Base-by-base conservation (phyloP, 805 yeast genomes). In the Candida qinlingensis region DNA sequence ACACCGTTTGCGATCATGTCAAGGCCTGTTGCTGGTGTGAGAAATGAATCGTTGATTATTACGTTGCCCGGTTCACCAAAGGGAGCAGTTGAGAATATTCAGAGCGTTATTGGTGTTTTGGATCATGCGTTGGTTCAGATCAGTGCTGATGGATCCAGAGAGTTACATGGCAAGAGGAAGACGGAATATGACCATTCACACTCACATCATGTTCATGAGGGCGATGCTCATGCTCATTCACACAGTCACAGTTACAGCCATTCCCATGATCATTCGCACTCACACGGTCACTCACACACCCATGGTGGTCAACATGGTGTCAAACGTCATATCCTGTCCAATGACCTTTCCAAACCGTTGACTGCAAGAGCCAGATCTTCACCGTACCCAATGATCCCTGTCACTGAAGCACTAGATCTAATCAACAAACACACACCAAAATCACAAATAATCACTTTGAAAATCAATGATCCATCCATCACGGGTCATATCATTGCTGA, bases 41-140 rank as follows among this genome's bases (percentile, higher is more conserved):
- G 60, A 11, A 61, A 63, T 29, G 57, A 65, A 26, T 51, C 72
- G 0, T 51, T 77, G 38, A 61, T 77, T 0, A 54, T 77, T 10
- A 74, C 81, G 0, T 59, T 77, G 4, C 83, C 83, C 0, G 83
- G 83, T 0, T 75, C 80, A 1, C 76, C 78, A 1, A 74, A 69
- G 48, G 82, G 73, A 1, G 75, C 77, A 0, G 51, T 51, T 1
- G 81, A 77, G 55, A 74, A 74, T 51, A 50, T 75, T 31, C 62
- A 59, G 12, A 72, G 78, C 0, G 50, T 77, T 9, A 40, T 67
- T 1, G 60, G 54, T 1, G 63, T 70, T 3, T 51, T 77, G 37
- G 66, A 68, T 1, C 82, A 77, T 58, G 79, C 79, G 0, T 51
- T 76, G 40, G 52, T 57, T 7, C 74, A 75, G 46, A 51, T 70